phyloP scores from a whole-genome alignment of 2,329 filamentous ascomycete genomes.

The Lecanicillium sp. region DNA sequence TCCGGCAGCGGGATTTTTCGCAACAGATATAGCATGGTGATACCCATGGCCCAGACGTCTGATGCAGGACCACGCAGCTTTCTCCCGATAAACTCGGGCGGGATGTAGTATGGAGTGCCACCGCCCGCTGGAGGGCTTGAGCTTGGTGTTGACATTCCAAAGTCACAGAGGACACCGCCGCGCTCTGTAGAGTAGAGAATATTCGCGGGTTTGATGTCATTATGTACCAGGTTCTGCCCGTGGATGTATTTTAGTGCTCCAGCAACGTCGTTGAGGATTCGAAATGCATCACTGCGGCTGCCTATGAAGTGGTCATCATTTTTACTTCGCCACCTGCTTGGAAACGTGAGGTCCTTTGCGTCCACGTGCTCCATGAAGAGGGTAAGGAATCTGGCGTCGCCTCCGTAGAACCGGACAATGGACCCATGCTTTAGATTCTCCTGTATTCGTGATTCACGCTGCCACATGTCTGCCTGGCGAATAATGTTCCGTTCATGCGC shows the following conservation, averaged over 20 bases:
- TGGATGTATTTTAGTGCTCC: conserved; percentile 49
- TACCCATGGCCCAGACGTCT: conserved; percentile 51
- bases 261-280: conserved; percentile 46
- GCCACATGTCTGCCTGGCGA: conserved; percentile 51
- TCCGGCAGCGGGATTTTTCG: conserved; percentile 48
- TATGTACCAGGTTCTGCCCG: conserved; percentile 44
- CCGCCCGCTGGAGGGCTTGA: conserved; percentile 39
- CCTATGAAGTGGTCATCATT: conserved; percentile 42
- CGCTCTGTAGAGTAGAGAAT: conserved; percentile 51
- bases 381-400: conserved; percentile 50
- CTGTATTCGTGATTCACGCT: conserved; percentile 49
- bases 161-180: conserved; percentile 52
- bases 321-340: conserved; percentile 39
- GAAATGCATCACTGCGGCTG: conserved; percentile 36
- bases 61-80: conserved; percentile 45
- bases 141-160: conserved; percentile 44
- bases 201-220: conserved; percentile 55
- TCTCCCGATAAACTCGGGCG: conserved; percentile 50
- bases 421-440: conserved; percentile 46
- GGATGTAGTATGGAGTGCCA: conserved; percentile 54
- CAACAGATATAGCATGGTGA: conserved; percentile 53
- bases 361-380: conserved; percentile 56
- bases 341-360: conserved; percentile 42
- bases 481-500: conserved; percentile 48
- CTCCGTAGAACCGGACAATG: conserved; percentile 50